Percentiles rank a stretch among this genome's conserved stretches.
Conservation (phyloP, 345 rosid species). For the Eucalyptus coolabah region DNA sequence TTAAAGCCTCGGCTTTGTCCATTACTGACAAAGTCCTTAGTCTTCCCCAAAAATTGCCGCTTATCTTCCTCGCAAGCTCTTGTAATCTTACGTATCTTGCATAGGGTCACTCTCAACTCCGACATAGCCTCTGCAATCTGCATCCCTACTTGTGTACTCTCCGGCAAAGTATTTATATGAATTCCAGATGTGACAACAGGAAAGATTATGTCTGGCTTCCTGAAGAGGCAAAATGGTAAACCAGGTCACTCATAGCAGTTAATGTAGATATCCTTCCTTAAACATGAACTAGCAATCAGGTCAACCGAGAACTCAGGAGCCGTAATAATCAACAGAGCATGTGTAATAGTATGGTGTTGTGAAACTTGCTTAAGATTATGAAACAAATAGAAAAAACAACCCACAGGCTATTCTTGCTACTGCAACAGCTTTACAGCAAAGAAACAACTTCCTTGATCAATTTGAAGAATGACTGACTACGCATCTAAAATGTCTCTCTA, state of each 20-base stretch:
- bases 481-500: not conserved
- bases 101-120: not conserved
- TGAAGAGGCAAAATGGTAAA: not conserved
- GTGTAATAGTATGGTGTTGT: not conserved
- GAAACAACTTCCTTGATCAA: not conserved
- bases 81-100: not conserved
- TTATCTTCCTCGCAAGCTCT: not conserved
- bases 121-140: not conserved
- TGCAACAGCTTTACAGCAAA: not conserved
- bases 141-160: not conserved
- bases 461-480: not conserved
- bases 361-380: not conserved
- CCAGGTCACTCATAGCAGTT: not conserved
- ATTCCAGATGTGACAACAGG: not conserved
- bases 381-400: not conserved
- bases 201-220: conserved; percentile 33
- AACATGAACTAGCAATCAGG: not conserved
- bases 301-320: not conserved
- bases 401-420: not conserved
- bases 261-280: not conserved
- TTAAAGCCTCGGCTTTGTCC: not conserved
- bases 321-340: not conserved
- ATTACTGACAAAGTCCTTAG: not conserved
- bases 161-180: not conserved
- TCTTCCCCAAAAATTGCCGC: not conserved